Evolutionary conservation across 2,329 filamentous ascomycete genomes (phyloP).

Genomic region (Sporothrix euskadiensis): DNA sequence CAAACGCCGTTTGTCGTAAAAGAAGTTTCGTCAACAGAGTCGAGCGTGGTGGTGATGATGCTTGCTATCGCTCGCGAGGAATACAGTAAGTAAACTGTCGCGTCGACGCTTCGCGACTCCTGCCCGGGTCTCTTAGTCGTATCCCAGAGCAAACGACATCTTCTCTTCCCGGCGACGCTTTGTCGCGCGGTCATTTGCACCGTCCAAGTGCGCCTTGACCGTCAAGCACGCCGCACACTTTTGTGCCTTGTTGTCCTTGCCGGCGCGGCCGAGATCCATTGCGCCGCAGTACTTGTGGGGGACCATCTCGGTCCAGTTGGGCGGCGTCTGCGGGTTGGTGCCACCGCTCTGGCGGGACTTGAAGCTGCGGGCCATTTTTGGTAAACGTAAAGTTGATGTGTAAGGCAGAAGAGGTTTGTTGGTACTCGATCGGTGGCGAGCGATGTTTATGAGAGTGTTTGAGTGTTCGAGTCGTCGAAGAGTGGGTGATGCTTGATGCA

Average conservation of each 20-base stretch:
- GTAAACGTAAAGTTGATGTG: background rate
- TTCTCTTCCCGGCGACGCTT: slow-evolving; percentile 28
- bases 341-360: slow-evolving; percentile 24
- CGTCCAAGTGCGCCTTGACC: slow-evolving; percentile 27
- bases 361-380: slow-evolving; percentile 29
- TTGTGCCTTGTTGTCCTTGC: slow-evolving; percentile 31
- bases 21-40: background rate
- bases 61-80: background rate
- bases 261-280: slow-evolving; percentile 28
- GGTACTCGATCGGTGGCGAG: background rate
- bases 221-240: slow-evolving; percentile 26
- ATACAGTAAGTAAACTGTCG: background rate
- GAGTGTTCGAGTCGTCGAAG: background rate
- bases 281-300: slow-evolving; percentile 31
- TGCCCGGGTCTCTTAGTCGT: background rate
- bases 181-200: slow-evolving; percentile 13
- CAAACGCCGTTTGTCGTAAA: background rate
- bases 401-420: background rate
- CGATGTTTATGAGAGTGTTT: background rate
- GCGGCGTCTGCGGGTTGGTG: slow-evolving; percentile 23
- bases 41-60: background rate
- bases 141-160: slow-evolving; percentile 25
- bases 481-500: background rate
- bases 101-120: background rate
- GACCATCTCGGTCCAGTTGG: slow-evolving; percentile 30